Evolutionary conservation across 2,329 filamentous ascomycete genomes (phyloP), one percentile per base, ranked within the genome.

Genomic region (Sordariomycetes sp.): DNA sequence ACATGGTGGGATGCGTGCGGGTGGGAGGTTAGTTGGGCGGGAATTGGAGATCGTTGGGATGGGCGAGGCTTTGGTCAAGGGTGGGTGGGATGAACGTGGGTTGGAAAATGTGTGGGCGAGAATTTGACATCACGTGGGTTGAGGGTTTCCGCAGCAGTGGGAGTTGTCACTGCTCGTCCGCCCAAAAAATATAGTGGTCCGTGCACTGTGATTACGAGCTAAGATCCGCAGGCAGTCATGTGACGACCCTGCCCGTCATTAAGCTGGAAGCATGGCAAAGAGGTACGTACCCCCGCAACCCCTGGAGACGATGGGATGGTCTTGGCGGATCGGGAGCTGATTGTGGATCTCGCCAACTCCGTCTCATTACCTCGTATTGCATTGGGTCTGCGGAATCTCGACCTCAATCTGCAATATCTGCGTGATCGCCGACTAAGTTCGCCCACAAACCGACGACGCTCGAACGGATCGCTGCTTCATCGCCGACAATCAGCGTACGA

Each of bases 1-100:
- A 72, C 71, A 73, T 75, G 69, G 72, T 71, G 54, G 36, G 32
- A 39, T 54, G 34, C n/a, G 17, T 48, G 55, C 55, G 54, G 60
- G 58, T 59, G 60, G 56, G 56, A 53, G 42, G 54, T 45, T 56
- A 53, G 59, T 57, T 56, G 53, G 54, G 20, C 55, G 55, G 25
- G 54, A 36, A 45, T 56, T 56, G 54, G 32, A 48, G 57, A 22
- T 42, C n/a, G 45, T 24, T 20, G 12, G 45, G 17, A 20, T 50
- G 20, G 45, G 45, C 45, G 45, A 50, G 45, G 22, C 45, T 50
- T 50, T 50, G 45, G 22, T 50, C 45, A 20, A 45, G 39, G 28
- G 45, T 50, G 58, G 58, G 54, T 59, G 58, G 55, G 58, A 53
- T 57, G 51, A 54, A 54, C 34, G 34, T 51, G 54, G 58, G 55